Conservation (phyloP, 1,139 yeast species). For the Kodamaea plutei region DNA sequence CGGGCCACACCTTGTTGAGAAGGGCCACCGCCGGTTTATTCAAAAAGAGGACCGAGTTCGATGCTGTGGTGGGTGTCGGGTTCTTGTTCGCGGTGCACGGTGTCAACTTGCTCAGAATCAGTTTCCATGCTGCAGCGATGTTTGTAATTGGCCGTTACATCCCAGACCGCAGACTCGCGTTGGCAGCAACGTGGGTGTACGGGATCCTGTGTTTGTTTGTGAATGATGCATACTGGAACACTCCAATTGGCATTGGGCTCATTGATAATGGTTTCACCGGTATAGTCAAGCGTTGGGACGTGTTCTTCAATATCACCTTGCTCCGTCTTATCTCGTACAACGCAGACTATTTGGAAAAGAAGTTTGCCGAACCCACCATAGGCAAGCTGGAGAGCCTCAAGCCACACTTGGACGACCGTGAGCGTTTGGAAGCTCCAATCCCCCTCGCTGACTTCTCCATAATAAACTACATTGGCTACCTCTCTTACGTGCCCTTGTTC, state of each 20-base stretch:
- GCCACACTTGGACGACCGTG: slow-evolving; percentile 49
- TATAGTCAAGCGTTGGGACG: slow-evolving; percentile 89
- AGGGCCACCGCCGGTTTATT: slow-evolving; percentile 22
- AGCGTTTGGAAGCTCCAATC: slow-evolving; percentile 64
- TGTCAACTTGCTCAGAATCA: slow-evolving; percentile 57
- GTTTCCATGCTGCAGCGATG: slow-evolving; percentile 53
- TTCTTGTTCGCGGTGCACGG: slow-evolving; percentile 83
- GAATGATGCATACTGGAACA: slow-evolving; percentile 63
- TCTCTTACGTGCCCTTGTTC: slow-evolving; percentile 82
- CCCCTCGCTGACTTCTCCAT: slow-evolving; percentile 56
- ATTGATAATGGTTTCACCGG: slow-evolving; percentile 66
- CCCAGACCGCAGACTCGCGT: slow-evolving; percentile 27
- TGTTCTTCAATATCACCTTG: slow-evolving; percentile 84
- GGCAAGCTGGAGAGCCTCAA: slow-evolving; percentile 3
- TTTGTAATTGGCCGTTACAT: slow-evolving; percentile 49
- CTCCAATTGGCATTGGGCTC: slow-evolving; percentile 47
- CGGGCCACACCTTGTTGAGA: slow-evolving; percentile 52
- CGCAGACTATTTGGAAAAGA: slow-evolving; percentile 63
- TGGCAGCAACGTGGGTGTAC: slow-evolving; percentile 61
- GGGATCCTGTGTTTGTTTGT: slow-evolving; percentile 73
- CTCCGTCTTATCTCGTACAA: slow-evolving; percentile 81
- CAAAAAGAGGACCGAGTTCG: slow-evolving; percentile 51
- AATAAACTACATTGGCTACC: slow-evolving; percentile 66
- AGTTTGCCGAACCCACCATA: slow-evolving; percentile 7
- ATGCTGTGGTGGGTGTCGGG: slow-evolving; percentile 63